Base-by-base conservation (phyloP, 108 stramenopile species). In the Fragilaria radians region DNA sequence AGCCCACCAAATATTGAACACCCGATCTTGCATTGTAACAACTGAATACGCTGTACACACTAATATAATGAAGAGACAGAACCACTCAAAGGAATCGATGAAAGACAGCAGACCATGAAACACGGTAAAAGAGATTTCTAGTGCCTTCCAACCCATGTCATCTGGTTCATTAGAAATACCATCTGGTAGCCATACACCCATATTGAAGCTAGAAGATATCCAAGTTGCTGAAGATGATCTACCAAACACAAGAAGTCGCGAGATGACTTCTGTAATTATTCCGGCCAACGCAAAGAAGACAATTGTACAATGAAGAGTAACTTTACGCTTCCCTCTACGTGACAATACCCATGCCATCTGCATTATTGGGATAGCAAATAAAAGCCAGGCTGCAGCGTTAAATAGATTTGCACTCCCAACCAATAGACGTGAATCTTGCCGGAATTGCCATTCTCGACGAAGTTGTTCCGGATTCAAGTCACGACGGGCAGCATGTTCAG, bases 311-410 rank as follows among this genome's bases (percentile, higher is more conserved):
- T 91, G 89, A 1, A 69, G 25, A 17, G 76, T 66, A 36, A 85
- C 53, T 50, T 48, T 48, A 28, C 80, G 75, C 54, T 52, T 62
- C 22, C 83, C 83, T 19, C 82, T 74, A 7, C 52, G 58, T 46
- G 67, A 70, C 57, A 85, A 58, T 42, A 85, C 63, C 83, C 83
- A 87, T 5, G 82, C 71, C 31, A 72, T 32, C 32, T 91, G 84
- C 0, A 91, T 28, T 21, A 91, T 71, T 22, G 89, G 89, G 34
- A 76, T 72, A 0, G 69, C 57, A 47, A 91, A 63, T 32, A 71
- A 74, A 55, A 86, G 74, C 85, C 81, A 87, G 1, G 85, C 83
- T 48, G 85, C 9, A 46, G 62, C 46, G 61, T 82, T 71, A 33
- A 83, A 19, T 57, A 73, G 42, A 21, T 63, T 58, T 0, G 65